Conservation (phyloP, 208 protist genomes). For the Wallacemonas rigidus region DNA sequence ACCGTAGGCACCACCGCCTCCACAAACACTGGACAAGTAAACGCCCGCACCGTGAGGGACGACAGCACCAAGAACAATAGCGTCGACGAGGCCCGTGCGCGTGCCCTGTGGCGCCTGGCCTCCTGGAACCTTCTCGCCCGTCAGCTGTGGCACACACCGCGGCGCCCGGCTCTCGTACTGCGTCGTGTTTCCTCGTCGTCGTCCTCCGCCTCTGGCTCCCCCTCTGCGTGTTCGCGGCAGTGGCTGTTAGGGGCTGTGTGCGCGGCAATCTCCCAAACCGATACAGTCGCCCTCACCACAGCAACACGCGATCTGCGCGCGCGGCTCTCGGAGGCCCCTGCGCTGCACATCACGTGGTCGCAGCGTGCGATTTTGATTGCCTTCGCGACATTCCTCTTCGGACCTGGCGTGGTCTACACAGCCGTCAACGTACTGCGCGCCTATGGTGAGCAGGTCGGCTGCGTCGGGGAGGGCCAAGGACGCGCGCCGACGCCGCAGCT, state of each 20-base stretch:
- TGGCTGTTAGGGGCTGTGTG: constrained; percentile 13
- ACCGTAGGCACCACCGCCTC: too few relatives aligned
- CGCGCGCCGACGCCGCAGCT: too few relatives aligned
- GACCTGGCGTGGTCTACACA: background rate
- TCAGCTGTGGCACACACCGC: background rate
- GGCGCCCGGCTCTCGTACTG: constrained; percentile 6
- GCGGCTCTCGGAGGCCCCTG: constrained; percentile 10
- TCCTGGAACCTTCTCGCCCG: constrained; percentile 9
- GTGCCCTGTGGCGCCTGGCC: constrained; percentile 3
- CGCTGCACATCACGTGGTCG: constrained; percentile 8
- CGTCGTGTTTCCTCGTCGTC: background rate
- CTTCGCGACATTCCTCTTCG: constrained; percentile 12
- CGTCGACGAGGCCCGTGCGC: background rate
- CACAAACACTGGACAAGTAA: too few relatives aligned
- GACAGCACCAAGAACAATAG: background rate
- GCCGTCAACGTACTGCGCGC: constrained; percentile 18
- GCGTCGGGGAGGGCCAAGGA: background rate
- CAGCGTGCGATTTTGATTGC: constrained; percentile 11
- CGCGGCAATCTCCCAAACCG: constrained; percentile 1
- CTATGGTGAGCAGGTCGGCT: background rate
- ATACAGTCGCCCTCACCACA: constrained; percentile 2
- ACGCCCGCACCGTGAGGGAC: too few relatives aligned
- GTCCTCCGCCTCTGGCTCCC: background rate
- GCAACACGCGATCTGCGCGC: constrained; percentile 1
- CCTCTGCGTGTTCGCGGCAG: background rate